Evolutionary conservation across 768 basidiomycete genomes (phyloP).

Genomic region (Boletus eberwhitei): DNA sequence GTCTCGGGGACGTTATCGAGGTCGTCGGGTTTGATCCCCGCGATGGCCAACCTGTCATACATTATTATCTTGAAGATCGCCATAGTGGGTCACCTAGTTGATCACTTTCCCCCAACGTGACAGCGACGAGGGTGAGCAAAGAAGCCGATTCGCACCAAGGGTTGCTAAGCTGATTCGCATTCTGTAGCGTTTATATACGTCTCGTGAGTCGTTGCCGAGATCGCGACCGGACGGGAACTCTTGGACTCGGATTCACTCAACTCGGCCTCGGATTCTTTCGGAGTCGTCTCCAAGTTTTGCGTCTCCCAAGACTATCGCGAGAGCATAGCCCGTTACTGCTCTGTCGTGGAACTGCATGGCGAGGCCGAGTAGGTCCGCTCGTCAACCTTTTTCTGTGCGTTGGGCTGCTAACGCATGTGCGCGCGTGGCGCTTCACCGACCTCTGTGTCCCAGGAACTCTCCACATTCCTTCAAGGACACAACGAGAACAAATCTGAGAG

Average conservation of each 20-base stretch:
- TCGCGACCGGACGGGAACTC: conserved; percentile 22
- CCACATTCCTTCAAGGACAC: conserved; percentile 4
- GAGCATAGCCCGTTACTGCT: conserved; percentile 15
- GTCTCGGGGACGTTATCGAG: conserved; percentile 21
- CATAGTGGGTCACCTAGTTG: background rate
- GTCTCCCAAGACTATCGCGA: conserved; percentile 18
- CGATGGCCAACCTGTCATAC: conserved; percentile 21
- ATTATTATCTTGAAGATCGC: conserved; percentile 24
- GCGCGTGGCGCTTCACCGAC: background rate
- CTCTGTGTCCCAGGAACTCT: conserved; percentile 5
- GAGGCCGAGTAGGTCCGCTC: conserved; percentile 1
- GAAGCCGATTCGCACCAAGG: background rate
- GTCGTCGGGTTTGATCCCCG: conserved; percentile 21
- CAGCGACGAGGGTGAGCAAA: conserved; percentile 23
- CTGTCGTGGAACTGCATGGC: conserved; percentile 24
- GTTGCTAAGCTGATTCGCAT: background rate
- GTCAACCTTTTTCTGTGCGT: background rate
- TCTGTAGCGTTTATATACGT: conserved; percentile 13
- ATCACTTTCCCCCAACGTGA: background rate
- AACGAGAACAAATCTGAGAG: conserved; percentile 19
- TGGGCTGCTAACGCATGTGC: background rate
- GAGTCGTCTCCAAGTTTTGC: conserved; percentile 21
- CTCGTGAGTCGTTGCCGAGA: conserved; percentile 24
- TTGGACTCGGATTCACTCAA: conserved; percentile 10
- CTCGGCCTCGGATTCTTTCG: conserved; percentile 14